phyloP scores from a whole-genome alignment of 345 rosid genomes.

The Brassica carinata region DNA sequence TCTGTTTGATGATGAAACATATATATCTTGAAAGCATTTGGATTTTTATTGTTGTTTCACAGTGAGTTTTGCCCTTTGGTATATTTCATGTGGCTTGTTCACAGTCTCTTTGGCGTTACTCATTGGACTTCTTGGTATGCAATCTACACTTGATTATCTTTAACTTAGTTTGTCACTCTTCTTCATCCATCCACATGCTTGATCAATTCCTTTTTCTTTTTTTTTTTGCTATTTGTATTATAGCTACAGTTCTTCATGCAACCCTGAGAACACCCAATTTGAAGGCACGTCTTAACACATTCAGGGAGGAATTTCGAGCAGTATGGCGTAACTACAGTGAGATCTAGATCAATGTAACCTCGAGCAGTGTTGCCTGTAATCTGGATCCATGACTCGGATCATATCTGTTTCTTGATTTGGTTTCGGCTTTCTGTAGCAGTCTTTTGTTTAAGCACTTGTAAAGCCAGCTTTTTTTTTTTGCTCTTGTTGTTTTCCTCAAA shows the following conservation, averaged over 20 bases:
- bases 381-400: background rate
- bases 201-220: background rate
- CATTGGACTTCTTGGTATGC: constrained; percentile 77
- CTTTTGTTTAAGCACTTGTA: background rate
- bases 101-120: constrained; percentile 82
- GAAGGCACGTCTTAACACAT: constrained; percentile 94
- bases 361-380: background rate
- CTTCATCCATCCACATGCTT: constrained; percentile 13
- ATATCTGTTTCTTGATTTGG: background rate
- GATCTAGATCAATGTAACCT: constrained; percentile 57
- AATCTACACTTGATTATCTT: constrained; percentile 1
- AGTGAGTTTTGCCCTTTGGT: constrained; percentile 85
- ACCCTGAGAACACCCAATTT: constrained; percentile 93
- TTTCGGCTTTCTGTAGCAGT: background rate
- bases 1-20: background rate
- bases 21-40: background rate
- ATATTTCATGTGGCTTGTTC: constrained; percentile 79
- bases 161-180: constrained; percentile 21
- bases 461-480: background rate
- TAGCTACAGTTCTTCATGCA: constrained; percentile 90
- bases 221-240: constrained; percentile 6
- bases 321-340: constrained; percentile 99
- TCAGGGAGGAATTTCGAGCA: constrained; percentile 93
- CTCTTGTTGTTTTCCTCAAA: background rate
- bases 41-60: background rate